phyloP scores from a whole-genome alignment of 2,329 filamentous ascomycete genomes.

The Fusarium anguioides region DNA sequence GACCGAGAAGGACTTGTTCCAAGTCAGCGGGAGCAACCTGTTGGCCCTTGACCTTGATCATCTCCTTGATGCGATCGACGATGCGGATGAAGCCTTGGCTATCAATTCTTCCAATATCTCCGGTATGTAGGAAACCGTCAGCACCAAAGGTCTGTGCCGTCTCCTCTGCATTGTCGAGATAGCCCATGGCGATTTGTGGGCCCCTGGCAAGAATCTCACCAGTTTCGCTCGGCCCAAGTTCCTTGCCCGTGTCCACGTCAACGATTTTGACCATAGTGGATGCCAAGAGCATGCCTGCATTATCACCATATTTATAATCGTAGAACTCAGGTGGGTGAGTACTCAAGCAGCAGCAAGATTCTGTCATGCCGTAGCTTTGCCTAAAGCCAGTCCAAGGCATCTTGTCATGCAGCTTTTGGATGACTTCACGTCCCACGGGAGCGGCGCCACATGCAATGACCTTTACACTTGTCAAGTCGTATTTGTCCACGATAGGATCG shows the following conservation, averaged over 20 bases:
- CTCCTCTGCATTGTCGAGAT: neutral
- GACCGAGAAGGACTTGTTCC: neutral
- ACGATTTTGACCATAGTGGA: neutral
- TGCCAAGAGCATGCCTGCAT: neutral
- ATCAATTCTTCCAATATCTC: neutral
- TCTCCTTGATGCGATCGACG: neutral
- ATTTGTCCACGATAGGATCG: neutral
- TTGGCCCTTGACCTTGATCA: neutral
- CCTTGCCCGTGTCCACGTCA: neutral
- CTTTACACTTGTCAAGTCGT: neutral
- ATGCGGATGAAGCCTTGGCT: neutral
- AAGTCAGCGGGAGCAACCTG: neutral
- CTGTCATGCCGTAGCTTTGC: neutral
- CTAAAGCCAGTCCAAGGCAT: neutral
- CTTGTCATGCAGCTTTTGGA: neutral
- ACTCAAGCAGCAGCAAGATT: neutral
- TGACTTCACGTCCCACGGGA: neutral
- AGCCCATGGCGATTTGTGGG: neutral
- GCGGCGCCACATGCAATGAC: neutral
- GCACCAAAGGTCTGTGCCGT: neutral
- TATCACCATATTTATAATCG: neutral
- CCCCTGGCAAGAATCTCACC: neutral
- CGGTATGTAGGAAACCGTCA: neutral
- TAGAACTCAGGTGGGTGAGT: neutral
- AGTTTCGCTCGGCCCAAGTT: neutral